Conservation (phyloP, 2,329 filamentous ascomycete genomes). For the Calonectria crousiana region DNA sequence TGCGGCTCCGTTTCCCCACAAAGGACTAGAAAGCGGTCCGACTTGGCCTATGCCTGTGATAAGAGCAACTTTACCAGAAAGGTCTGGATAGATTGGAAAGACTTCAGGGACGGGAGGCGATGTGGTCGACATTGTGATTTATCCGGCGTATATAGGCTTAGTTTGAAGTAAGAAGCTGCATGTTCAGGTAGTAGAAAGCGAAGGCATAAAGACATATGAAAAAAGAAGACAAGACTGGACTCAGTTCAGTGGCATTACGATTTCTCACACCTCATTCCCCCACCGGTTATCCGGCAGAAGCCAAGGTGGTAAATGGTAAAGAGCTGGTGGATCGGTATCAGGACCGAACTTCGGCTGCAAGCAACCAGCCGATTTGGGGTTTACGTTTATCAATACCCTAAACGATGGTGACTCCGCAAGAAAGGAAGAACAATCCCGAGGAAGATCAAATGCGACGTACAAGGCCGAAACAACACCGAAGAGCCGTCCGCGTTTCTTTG, state of each 20-base stretch:
- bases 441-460: neutral
- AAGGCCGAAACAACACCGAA: neutral
- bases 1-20: neutral
- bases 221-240: no score
- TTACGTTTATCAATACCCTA: neutral
- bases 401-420: neutral
- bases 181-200: neutral
- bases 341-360: neutral
- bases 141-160: neutral
- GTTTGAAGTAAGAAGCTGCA: no score
- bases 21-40: neutral
- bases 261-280: neutral
- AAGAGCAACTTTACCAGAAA: neutral
- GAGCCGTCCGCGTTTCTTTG: neutral
- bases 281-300: neutral
- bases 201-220: neutral
- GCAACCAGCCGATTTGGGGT: neutral
- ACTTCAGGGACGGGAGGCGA: neutral
- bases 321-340: neutral
- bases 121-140: neutral
- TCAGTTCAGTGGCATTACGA: no score
- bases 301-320: neutral
- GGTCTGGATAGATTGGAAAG: neutral
- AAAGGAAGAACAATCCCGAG: conserved; percentile 4
- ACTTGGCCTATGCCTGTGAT: neutral